A percentile compares a stretch with the other conserved stretches of the same genome.
These are phyloP conservation scores for Backusella tarrabulga DNA, from an alignment of 192 early-diverging fungal species.

Conservation along the genomic window DNA sequence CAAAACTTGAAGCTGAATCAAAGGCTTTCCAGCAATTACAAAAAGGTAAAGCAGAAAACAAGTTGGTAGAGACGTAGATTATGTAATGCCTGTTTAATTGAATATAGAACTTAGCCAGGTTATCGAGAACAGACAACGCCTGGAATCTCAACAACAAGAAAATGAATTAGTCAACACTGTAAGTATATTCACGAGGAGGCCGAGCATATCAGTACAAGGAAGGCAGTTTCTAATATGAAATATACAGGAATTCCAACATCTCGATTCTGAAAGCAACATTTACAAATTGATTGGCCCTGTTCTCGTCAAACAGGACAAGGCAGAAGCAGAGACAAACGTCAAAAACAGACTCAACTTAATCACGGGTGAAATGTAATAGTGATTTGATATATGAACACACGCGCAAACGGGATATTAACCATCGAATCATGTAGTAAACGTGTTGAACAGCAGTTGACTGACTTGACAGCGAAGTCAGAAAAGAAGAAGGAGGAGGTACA, in stretches of 20 bases:
- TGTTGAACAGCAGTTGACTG: slow-evolving; percentile 77
- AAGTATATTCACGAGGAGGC: slow-evolving; percentile 11
- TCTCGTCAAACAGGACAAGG: slow-evolving; percentile 87
- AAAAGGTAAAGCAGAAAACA: slow-evolving; percentile 47
- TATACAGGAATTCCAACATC: slow-evolving; percentile 79
- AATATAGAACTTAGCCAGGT: slow-evolving; percentile 70
- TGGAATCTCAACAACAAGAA: slow-evolving; percentile 96
- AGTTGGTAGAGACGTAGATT: neutral
- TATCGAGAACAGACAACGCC: slow-evolving; percentile 71
- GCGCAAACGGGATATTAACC: neutral
- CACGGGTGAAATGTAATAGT: slow-evolving; percentile 74
- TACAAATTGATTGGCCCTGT: slow-evolving; percentile 98
- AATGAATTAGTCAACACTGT: slow-evolving; percentile 91
- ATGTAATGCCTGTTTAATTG: neutral
- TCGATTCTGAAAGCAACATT: slow-evolving; percentile 81
- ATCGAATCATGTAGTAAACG: slow-evolving; percentile 59
- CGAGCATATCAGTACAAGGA: neutral
- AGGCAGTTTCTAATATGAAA: neutral
- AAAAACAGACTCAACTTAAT: slow-evolving; percentile 95
- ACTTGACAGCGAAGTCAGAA: slow-evolving; percentile 82
- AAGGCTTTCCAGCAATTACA: slow-evolving; percentile 72
- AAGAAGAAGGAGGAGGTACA: slow-evolving; percentile 74
- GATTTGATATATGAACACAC: neutral
- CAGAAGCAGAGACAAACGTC: slow-evolving; percentile 86
- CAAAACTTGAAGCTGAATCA: slow-evolving; percentile 68